A percentile compares a stretch with the other conserved stretches of the same genome.
Evolutionary conservation across 257 asterid genomes (phyloP).

Genomic region (Lantana camara): DNA sequence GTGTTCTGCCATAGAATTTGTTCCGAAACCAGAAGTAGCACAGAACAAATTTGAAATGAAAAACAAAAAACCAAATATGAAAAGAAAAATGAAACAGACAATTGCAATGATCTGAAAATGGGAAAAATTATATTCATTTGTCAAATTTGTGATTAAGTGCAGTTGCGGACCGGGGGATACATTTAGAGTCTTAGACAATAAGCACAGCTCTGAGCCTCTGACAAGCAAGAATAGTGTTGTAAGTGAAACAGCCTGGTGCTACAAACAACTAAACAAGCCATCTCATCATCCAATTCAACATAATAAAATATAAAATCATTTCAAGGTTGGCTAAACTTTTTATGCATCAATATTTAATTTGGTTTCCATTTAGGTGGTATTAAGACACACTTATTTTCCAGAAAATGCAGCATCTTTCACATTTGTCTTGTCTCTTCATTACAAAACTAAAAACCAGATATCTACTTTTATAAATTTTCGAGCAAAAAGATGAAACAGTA

Average conservation of each 20-base stretch:
- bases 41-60: not conserved
- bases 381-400: not conserved
- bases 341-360: not conserved
- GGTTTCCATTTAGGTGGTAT: constrained; percentile 9
- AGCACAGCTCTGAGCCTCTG: not conserved
- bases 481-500: constrained; percentile 36
- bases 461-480: constrained; percentile 2
- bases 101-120: constrained; percentile 3
- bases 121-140: not conserved
- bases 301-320: not conserved
- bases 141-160: constrained; percentile 4
- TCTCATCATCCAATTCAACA: constrained; percentile 4
- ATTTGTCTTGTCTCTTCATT: constrained; percentile 7
- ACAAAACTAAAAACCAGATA: constrained; percentile 11
- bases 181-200: constrained; percentile 16
- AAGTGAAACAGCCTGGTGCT: constrained; percentile 6
- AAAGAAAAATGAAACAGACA: too few relatives aligned
- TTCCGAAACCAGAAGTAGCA: constrained; percentile 5
- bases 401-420: not conserved
- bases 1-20: constrained; percentile 5
- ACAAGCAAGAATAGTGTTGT: constrained; percentile 1
- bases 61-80: not conserved
- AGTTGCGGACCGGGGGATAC: constrained; percentile 15
- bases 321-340: not conserved
- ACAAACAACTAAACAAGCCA: constrained; percentile 20